phyloP scores from a whole-genome alignment of 164 flowering plant genomes.

The Chloranthus sessilifolius region DNA sequence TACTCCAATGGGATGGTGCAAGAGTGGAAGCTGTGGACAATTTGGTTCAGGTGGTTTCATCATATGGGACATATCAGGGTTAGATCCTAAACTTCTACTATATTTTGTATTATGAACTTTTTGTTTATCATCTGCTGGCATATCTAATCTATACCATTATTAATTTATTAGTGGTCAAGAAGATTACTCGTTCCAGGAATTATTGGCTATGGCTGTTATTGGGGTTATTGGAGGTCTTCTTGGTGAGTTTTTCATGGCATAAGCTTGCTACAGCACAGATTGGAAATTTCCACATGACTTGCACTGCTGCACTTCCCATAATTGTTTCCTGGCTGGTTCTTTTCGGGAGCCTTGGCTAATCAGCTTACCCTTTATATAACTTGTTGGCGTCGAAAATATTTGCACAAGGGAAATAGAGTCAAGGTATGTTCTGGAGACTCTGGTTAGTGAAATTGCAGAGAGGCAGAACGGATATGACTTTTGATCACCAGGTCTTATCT shows the following conservation, averaged over 20 bases:
- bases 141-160: background rate
- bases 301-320: background rate
- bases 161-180: conserved; percentile 74
- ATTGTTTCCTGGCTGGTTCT: conserved; percentile 2
- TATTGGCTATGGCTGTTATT: conserved; percentile 96
- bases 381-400: conserved; percentile 75
- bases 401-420: conserved; percentile 82
- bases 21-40: conserved; percentile 93
- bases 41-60: conserved; percentile 99
- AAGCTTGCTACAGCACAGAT: background rate
- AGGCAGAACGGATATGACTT: too few species aligned
- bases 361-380: conserved; percentile 85
- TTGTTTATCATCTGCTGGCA: background rate
- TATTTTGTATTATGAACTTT: too few species aligned
- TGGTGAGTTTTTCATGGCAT: conserved; percentile 42
- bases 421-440: conserved; percentile 54
- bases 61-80: conserved; percentile 96
- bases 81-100: too few species aligned
- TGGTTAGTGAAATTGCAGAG: too few species aligned
- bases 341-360: conserved; percentile 87
- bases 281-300: background rate
- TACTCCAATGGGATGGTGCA: conserved; percentile 95
- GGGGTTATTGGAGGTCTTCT: conserved; percentile 97
- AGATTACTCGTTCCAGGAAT: conserved; percentile 88
- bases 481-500: too few species aligned